Evolutionary conservation across 106 monocot species (phyloP), one percentile per base, ranked within the genome.

Genomic region (Narthecium ossifragum): DNA sequence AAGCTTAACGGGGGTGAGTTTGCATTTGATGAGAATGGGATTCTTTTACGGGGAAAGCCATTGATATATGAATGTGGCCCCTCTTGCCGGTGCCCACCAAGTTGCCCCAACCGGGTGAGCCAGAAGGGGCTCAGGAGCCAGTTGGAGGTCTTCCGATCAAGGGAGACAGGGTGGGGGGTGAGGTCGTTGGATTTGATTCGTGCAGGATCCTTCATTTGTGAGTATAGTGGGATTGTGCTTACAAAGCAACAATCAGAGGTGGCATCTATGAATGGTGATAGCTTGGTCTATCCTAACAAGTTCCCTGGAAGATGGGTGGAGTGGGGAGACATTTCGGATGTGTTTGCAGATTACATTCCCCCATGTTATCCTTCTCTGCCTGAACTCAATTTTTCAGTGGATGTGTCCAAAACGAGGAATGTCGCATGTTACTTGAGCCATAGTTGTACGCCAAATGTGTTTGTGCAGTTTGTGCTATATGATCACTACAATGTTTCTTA

Each of bases 91-190:
- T 91, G 98, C 58, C 91, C 87, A 1, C 56, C 53, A 3, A 88
- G 53, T 57, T 99, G 98, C 40, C 75, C 73, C 25, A 99, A 92
- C 45, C 72, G 98, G 33, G 87, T 99, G 65, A 87, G 70, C 38
- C 98, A 99, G 74, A 82, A 79, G 51, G 91, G 91, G 30, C 6
- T 88, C 46, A 79, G 32, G 33, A 53, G 69, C 30, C 60, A 68
- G 26, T 63, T 99, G 58, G 91, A 99, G 79, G 81, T 99, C 24
- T 99, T 91, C 40, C 58, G 90, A 50, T 92, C 98, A 8, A 61
- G 48, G 41, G 98, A 91, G 63, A 99, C 84, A 0, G 91, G 88
- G 6, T 99, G 98, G 98, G 98, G 91, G 13, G 84, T 99, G 15
- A 62, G 98, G 34, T 85, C 98, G 6, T 48, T 98, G 57, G 98